phyloP scores from a whole-genome alignment of 75 land plant genomes.

The Pseudotsuga menziesii region DNA sequence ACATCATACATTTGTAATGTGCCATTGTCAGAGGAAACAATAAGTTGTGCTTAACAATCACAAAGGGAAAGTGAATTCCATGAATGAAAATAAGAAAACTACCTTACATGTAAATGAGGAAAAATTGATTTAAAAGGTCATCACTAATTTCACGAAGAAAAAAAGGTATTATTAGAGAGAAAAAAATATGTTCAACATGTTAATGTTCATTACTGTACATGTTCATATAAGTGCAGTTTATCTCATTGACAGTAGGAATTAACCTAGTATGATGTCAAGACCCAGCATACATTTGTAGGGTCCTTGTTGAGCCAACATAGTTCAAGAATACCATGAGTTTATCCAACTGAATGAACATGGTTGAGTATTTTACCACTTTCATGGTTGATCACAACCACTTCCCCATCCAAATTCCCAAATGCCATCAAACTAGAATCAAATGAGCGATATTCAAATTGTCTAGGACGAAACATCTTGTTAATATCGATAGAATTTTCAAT shows the following conservation, averaged over 20 bases:
- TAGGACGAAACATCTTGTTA: constrained; percentile 73
- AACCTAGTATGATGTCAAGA: not conserved
- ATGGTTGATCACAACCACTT: constrained; percentile 71
- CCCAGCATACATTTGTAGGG: constrained; percentile 55
- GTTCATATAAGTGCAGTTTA: no score
- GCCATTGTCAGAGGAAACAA: constrained; percentile 87
- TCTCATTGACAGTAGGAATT: not conserved
- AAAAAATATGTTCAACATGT: no score
- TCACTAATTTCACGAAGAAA: no score
- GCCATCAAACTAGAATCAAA: constrained; percentile 60
- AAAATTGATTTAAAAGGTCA: no score
- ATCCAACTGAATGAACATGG: constrained; percentile 54
- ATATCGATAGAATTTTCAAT: no score
- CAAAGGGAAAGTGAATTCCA: not conserved
- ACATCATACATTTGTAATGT: constrained; percentile 64
- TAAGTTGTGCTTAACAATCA: constrained; percentile 36
- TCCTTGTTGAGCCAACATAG: constrained; percentile 75
- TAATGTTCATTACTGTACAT: no score
- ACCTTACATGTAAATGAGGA: not conserved
- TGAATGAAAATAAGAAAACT: not conserved
- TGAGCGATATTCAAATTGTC: constrained; percentile 86
- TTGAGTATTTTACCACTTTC: constrained; percentile 60
- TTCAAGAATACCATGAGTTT: constrained; percentile 60
- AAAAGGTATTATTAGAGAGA: no score
- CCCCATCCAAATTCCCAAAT: constrained; percentile 75